phyloP scores from a whole-genome alignment of 192 early-diverging fungal genomes.

The Coemansia sp. region DNA sequence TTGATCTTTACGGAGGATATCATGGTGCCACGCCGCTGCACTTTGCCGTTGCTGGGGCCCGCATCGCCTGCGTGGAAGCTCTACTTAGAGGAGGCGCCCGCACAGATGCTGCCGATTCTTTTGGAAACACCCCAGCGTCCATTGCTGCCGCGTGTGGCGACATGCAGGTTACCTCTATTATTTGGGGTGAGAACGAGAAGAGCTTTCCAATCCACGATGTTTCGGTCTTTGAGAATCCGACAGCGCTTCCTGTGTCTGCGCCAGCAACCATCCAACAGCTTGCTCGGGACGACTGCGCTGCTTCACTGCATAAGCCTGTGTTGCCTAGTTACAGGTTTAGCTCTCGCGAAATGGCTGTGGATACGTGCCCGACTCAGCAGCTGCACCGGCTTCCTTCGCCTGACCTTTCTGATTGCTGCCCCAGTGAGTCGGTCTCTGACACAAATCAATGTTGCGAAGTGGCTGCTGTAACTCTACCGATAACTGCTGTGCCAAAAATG shows the following conservation, averaged over 20 bases:
- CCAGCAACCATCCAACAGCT: neutral
- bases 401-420: slow-evolving; percentile 21
- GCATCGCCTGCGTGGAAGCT: slow-evolving; percentile 58
- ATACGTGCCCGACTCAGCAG: neutral
- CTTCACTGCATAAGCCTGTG: neutral
- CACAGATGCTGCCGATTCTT: slow-evolving; percentile 59
- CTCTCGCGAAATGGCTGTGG: neutral
- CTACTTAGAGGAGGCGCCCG: slow-evolving; percentile 64
- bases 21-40: slow-evolving; percentile 76
- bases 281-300: neutral
- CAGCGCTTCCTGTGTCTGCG: neutral
- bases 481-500: neutral
- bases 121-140: slow-evolving; percentile 45
- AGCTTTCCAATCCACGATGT: neutral
- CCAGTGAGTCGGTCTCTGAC: slow-evolving; percentile 8
- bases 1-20: slow-evolving; percentile 22
- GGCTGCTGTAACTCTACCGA: neutral
- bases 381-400: slow-evolving; percentile 43
- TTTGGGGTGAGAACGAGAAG: neutral
- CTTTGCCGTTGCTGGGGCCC: slow-evolving; percentile 77
- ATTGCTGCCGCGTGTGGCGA: slow-evolving; percentile 37
- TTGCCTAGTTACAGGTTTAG: neutral
- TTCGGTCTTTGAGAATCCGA: neutral
- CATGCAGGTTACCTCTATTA: slow-evolving; percentile 4
- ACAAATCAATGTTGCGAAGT: neutral